These are phyloP conservation scores for Withania somnifera DNA, from an alignment of 305 asterid species.

Conservation along the genomic window DNA sequence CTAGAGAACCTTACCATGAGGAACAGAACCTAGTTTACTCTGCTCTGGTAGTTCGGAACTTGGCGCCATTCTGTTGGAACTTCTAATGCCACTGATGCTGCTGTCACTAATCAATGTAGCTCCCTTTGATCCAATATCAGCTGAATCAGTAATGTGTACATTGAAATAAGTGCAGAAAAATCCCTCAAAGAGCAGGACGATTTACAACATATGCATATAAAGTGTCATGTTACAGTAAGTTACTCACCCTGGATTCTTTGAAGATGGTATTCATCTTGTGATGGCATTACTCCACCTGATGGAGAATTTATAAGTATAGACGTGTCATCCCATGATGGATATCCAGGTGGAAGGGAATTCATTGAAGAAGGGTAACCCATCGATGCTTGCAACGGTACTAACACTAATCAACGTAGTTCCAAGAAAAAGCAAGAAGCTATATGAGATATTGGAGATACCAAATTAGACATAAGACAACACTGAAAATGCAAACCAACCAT, in stretches of 20 bases:
- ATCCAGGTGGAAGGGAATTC: constrained; percentile 50
- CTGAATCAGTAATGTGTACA: constrained; percentile 49
- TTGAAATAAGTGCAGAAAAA: constrained; percentile 27
- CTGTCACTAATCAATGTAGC: constrained; percentile 35
- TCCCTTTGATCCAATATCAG: constrained; percentile 62
- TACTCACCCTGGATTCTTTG: constrained; percentile 56
- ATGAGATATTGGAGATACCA: not conserved
- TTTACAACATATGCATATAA: not conserved
- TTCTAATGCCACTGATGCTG: constrained; percentile 36
- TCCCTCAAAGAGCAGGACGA: not conserved
- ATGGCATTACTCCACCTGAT: constrained; percentile 37
- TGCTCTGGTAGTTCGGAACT: constrained; percentile 34
- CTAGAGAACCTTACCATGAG: constrained; percentile 40
- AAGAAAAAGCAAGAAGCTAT: constrained; percentile 13
- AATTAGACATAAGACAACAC: not conserved
- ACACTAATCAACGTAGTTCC: constrained; percentile 27
- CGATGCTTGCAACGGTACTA: constrained; percentile 61
- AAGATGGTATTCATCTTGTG: constrained; percentile 49
- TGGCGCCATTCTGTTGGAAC: constrained; percentile 33
- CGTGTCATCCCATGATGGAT: constrained; percentile 60
- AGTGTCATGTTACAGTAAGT: not conserved
- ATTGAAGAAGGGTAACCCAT: constrained; percentile 49
- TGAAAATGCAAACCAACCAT: constrained; percentile 37
- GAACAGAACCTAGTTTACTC: constrained; percentile 38
- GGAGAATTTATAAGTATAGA: constrained; percentile 38